Base-by-base conservation (phyloP, 1,284 basidiomycete species). In the Gomphus sp. region DNA sequence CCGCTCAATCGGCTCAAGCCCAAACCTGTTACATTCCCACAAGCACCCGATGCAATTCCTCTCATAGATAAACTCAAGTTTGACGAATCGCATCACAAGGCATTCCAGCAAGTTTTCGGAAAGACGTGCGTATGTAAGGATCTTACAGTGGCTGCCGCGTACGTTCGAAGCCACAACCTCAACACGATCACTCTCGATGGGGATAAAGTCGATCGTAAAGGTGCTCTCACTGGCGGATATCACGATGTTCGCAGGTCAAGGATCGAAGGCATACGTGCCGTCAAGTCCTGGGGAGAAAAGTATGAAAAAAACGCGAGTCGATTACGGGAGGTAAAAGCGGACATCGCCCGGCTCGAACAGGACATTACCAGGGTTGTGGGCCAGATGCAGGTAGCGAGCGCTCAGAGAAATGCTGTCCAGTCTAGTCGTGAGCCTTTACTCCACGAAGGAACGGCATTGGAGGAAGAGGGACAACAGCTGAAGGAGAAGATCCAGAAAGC, bases 101-200 rank as follows among this genome's bases (percentile, higher is more conserved):
- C 97, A 0, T 93, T 99, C 72, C 86, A 95, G 68, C 96, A 98
- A 70, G 93, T 99, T n/a, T 99, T 99, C 66, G 94, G 94, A 37
- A 93, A 93, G 71, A 98, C 94, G 0, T 93, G 96, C 70, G 91
- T 99, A 41, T 98, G 96, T 69, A 82, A 88, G 37, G 92, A 96
- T 68, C 82, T 99, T 59, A 87, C 88, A 10, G 89, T 95, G 64
- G 96, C 94, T 8, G 90, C 93, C 4, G 90, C 92, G 6, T 99
- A 98, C 71, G 93, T 96, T 52, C 90, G 96, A 68, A 91, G 87
- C 66, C 93, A 98, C 69, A 87, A 87, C 4, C 87, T 99, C 68
- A 98, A 97, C 72, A 95, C 93, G 9, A 98, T 99, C 71, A 99
- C 97, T 4, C 80, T 98, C 47, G 95, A 98, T 64, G 97, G 97